These are phyloP conservation scores for Coniochaeta sp. DNA, from an alignment of 2,329 filamentous ascomycete genomes.

Conservation along the genomic window DNA sequence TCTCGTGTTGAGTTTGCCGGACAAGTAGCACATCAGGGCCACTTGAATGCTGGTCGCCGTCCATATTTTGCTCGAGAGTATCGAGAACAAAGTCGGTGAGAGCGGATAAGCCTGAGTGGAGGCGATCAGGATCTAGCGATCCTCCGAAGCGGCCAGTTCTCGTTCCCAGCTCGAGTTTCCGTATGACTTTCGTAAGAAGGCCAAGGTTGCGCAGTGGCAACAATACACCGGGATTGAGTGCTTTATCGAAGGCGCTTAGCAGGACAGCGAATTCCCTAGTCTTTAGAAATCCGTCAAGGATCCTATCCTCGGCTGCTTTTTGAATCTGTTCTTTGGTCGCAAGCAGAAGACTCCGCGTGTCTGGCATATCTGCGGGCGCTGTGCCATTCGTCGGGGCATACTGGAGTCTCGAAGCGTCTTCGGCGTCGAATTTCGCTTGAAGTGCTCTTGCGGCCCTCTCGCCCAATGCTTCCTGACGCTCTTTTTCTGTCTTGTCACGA, in stretches of 20 bases:
- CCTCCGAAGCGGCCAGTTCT: background rate
- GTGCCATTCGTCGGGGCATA: background rate
- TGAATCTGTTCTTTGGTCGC: background rate
- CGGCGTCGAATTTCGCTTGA: background rate
- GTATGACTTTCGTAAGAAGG: background rate
- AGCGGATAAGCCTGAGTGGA: background rate
- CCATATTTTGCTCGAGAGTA: background rate
- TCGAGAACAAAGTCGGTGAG: background rate
- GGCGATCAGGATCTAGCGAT: background rate
- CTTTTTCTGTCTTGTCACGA: background rate
- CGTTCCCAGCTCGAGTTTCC: background rate
- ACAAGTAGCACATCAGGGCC: background rate
- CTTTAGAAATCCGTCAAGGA: background rate
- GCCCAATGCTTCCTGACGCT: background rate
- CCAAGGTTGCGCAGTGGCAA: background rate
- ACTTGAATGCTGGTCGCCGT: background rate
- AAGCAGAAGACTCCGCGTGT: background rate
- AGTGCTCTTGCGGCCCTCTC: background rate
- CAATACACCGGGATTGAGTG: background rate
- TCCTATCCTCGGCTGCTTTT: background rate
- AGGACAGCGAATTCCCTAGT: background rate
- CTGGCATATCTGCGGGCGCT: background rate
- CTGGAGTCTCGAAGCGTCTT: background rate
- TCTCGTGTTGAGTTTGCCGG: too few relatives aligned
- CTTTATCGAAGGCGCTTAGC: background rate